Conservation (phyloP, 2,329 filamentous ascomycete species). For the Xylaria sp. region DNA sequence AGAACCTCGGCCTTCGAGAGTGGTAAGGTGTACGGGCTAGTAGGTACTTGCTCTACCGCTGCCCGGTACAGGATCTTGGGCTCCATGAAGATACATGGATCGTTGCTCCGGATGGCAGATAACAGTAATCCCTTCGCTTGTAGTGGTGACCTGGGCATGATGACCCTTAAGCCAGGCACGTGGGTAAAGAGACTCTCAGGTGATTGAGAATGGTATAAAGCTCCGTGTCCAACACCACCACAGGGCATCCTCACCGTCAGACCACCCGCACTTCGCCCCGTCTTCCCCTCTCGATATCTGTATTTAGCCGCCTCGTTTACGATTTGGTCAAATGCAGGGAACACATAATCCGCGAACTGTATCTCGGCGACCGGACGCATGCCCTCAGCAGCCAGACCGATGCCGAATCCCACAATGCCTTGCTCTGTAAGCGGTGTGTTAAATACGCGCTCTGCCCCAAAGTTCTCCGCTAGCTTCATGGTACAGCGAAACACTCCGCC, state of each 20-base stretch:
- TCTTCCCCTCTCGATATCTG: constrained; percentile 76
- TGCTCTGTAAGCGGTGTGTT: constrained; percentile 96
- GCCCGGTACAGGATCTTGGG: constrained; percentile 93
- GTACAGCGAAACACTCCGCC: constrained; percentile 96
- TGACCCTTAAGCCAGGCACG: constrained; percentile 84
- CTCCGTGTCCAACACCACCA: constrained; percentile 90
- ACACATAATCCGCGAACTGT: constrained; percentile 95
- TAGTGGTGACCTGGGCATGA: constrained; percentile 84
- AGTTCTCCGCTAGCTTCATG: constrained; percentile 88
- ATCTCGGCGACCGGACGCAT: constrained; percentile 95
- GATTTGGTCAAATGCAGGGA: constrained; percentile 91
- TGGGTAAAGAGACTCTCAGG: constrained; percentile 91
- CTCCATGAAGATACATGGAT: constrained; percentile 93
- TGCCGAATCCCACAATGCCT: constrained; percentile 92
- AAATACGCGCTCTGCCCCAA: constrained; percentile 90
- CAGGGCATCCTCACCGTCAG: constrained; percentile 91
- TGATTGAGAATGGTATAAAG: constrained; percentile 87
- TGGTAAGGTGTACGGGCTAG: constrained; percentile 82
- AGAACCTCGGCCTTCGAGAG: constrained; percentile 87
- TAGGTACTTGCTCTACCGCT: constrained; percentile 89
- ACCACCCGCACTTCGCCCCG: constrained; percentile 74
- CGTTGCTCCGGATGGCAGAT: constrained; percentile 79
- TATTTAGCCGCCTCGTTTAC: constrained; percentile 94
- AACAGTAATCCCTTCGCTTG: constrained; percentile 91
- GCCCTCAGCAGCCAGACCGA: constrained; percentile 88